phyloP scores from a whole-genome alignment of 768 basidiomycete species.

The Neoboletus brunneissimus region DNA sequence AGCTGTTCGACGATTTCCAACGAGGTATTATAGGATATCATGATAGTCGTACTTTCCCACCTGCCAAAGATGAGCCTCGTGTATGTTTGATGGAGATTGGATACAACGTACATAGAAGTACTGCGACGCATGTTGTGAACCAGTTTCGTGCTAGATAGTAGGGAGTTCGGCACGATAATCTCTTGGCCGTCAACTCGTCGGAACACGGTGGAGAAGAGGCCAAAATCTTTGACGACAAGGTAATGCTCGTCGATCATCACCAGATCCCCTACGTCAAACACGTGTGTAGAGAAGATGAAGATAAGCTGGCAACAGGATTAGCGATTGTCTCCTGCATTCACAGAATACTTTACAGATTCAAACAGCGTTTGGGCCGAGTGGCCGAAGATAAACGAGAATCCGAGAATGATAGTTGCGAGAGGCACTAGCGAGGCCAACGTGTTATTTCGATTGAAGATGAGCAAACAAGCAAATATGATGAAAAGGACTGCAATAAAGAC shows the following conservation, averaged over 20 bases:
- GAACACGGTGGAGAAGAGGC: conserved; percentile 77
- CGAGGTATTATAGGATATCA: conserved; percentile 66
- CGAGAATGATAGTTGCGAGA: conserved; percentile 74
- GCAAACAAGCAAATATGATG: conserved; percentile 65
- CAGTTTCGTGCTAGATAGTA: conserved; percentile 66
- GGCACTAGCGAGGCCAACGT: conserved; percentile 74
- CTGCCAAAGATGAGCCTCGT: conserved; percentile 22
- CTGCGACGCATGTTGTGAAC: conserved; percentile 77
- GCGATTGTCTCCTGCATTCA: background rate
- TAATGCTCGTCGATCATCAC: conserved; percentile 67
- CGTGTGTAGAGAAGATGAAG: conserved; percentile 83
- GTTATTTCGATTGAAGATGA: conserved; percentile 68
- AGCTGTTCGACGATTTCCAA: conserved; percentile 70
- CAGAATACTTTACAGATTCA: conserved; percentile 54
- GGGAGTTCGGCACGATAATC: conserved; percentile 73
- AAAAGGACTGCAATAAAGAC: conserved; percentile 53
- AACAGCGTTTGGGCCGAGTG: conserved; percentile 78
- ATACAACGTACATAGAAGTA: conserved; percentile 59
- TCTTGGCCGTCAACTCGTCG: conserved; percentile 79
- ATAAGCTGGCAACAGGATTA: conserved; percentile 50
- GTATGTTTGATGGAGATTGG: background rate
- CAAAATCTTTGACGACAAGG: conserved; percentile 65
- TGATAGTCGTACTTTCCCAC: conserved; percentile 70
- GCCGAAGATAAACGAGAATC: conserved; percentile 84
- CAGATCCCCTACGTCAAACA: conserved; percentile 81